Evolutionary conservation across 768 basidiomycete species (phyloP), one percentile per base, ranked within the genome.

Genomic region (Psilocybe tampanensis): DNA sequence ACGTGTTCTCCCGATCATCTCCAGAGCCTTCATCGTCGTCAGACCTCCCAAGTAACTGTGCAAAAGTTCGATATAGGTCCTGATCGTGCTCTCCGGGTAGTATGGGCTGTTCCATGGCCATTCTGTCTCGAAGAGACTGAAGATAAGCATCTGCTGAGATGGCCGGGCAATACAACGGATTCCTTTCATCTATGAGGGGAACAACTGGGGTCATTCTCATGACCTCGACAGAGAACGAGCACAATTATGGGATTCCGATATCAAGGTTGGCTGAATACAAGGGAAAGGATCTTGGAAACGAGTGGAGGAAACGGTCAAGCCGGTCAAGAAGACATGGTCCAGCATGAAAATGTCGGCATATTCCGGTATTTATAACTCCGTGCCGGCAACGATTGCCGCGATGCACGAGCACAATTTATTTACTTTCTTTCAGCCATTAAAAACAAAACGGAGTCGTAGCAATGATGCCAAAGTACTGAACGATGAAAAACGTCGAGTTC

Each of bases 131-230:
- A 22, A 86, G 68, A 50, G 71, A 74, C 51, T 76, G 67, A 54
- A 85, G 69, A 65, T 80, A 86, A 24, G 72, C 66, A 47, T 74
- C 68, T 11, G 82, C 79, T 52, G 81, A 70, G 9, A 84, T 55
- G 21, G 74, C 63, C 13, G 85, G 83, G 58, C 85, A 86, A 68
- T 86, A 86, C 42, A 81, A 72, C 6, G 85, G 84, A 55, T 86
- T 86, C 23, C 80, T 70, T n/a, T 74, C 66, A 68, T 86, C 83
- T 23, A 81, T 65, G 17, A 74, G 54, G 39, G 81, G 81, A 2
- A n/a, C 24, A 18, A 53, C 33, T 41, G 47, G 49, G 23, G 42
- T 29, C 9, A 5, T 47, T 26, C 34, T 17, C 57, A 55, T 52
- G 21, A 39, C 4, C 36, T 15, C 13, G 36, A n/a, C 36, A 39